Base-by-base conservation (phyloP, 1,284 basidiomycete species). In the Ustilago vetiveriae region DNA sequence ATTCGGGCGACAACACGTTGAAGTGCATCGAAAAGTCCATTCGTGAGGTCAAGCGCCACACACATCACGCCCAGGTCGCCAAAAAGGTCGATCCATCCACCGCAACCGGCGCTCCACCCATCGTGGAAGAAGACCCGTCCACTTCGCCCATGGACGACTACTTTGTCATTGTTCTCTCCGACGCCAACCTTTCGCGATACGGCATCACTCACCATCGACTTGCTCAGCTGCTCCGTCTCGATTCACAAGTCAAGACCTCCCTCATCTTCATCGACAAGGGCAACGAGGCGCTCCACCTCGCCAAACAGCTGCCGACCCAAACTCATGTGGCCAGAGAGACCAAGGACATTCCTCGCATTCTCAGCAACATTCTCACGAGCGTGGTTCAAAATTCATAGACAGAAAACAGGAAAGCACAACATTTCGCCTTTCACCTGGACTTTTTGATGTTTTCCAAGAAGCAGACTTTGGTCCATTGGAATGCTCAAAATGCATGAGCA, bases 101-200 rank as follows among this genome's bases (percentile, higher is more conserved):
- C 11, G 52, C 56, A 10, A 67, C 57, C 4, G 64, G 57, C 11
- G 42, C 33, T 29, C 24, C 46, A 3, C 42, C 65, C 2, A 66
- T 56, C 24, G 54, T 47, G 6, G 59, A 60, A 22, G 51, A 62
- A 19, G 62, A 63, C 27, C 37, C 58, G 3, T 37, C 32, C 5
- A 54, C 45, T 26, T 75, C 41, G 4, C 46, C 69, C 21, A 76
- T 75, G 55, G 80, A 83, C 65, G 83, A 83, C 51, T 79, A 78
- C 67, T 82, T 83, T 67, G 81, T 83, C 45, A 79, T 83, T 54
- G 82, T 75, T 10, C 58, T 83, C 22, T 75, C 75, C 14, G 83
- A 83, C 52, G 83, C 83, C 27, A 82, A 83, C 53, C 74, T 83
- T 39, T 55, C 59, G 6, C 63, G 83, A 14, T 83, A 83, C 64